Percentiles rank a stretch among this genome's conserved stretches.
Evolutionary conservation across 2,329 filamentous ascomycete genomes (phyloP).

Genomic region (Fusarium drepaniforme): DNA sequence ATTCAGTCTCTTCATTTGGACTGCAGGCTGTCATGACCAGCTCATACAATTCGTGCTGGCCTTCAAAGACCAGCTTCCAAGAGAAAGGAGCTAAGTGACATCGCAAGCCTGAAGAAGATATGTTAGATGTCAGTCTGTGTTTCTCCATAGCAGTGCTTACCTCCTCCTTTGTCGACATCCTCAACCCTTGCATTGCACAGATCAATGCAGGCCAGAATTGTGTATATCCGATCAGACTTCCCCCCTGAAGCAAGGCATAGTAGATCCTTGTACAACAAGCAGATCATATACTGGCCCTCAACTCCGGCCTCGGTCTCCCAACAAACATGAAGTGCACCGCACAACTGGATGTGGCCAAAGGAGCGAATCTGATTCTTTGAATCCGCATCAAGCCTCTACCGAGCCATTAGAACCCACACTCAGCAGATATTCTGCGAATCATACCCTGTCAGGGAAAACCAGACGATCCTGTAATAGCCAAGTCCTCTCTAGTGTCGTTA

Average conservation of each 20-base stretch:
- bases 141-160: conserved; percentile 54
- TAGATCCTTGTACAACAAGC: conserved; percentile 84
- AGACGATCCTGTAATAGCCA: conserved; percentile 88
- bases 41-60: conserved; percentile 82
- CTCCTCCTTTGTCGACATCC: conserved; percentile 80
- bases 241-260: conserved; percentile 79
- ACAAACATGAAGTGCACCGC: conserved; percentile 85
- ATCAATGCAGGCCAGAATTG: conserved; percentile 79
- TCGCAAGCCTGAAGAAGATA: conserved; percentile 75
- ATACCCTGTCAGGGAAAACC: conserved; percentile 78
- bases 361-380: conserved; percentile 78
- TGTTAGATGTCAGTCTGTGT: conserved; percentile 21
- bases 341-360: conserved; percentile 84
- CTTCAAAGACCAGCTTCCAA: conserved; percentile 92
- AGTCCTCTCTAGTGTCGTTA: conserved; percentile 80
- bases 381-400: conserved; percentile 61
- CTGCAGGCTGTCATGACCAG: conserved; percentile 90
- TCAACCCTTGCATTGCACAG: conserved; percentile 76
- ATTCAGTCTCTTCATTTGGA: conserved; percentile 81
- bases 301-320: conserved; percentile 80
- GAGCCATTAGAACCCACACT: neutral
- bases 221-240: conserved; percentile 76
- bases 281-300: conserved; percentile 85
- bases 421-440: conserved; percentile 28
- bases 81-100: conserved; percentile 89